Percentiles rank a stretch among this genome's conserved stretches.
These are phyloP conservation scores for Didymella exigua DNA, from an alignment of 2,329 filamentous ascomycete species.

Conservation along the genomic window DNA sequence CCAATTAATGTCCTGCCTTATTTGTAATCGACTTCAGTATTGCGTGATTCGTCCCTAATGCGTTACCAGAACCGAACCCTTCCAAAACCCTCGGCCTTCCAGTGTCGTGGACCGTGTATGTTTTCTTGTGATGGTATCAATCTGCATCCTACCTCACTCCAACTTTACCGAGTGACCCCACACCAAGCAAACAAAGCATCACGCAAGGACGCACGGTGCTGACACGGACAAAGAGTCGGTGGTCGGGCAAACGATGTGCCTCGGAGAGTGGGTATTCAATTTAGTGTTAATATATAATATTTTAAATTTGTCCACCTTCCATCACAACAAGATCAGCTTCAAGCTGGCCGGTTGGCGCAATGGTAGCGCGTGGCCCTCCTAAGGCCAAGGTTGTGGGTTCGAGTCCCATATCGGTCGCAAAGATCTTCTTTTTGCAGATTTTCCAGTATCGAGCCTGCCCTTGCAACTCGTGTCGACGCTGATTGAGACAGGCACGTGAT, in stretches of 20 bases:
- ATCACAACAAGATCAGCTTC: constrained; percentile 13
- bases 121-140: too few relatives aligned
- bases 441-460: too few relatives aligned
- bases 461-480: too few relatives aligned
- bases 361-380: constrained; percentile 50
- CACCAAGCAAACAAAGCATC: too few relatives aligned
- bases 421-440: constrained; percentile 10
- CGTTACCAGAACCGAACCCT: background rate
- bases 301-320: background rate
- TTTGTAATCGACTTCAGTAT: constrained; percentile 14
- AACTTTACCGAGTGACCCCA: too few relatives aligned
- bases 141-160: too few relatives aligned
- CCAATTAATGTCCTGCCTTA: constrained; percentile 1
- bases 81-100: background rate
- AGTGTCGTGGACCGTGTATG: too few relatives aligned
- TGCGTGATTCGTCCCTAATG: constrained; percentile 14
- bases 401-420: constrained; percentile 45
- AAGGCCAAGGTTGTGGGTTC: constrained; percentile 49
- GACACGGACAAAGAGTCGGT: too few relatives aligned
- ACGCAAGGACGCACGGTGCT: too few relatives aligned
- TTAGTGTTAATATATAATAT: background rate
- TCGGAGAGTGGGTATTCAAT: too few relatives aligned
- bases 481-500: too few relatives aligned
- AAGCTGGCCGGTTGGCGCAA: constrained; percentile 45
- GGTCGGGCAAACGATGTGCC: too few relatives aligned